Conservation (phyloP, 768 basidiomycete species). For the Clavulina sp. region DNA sequence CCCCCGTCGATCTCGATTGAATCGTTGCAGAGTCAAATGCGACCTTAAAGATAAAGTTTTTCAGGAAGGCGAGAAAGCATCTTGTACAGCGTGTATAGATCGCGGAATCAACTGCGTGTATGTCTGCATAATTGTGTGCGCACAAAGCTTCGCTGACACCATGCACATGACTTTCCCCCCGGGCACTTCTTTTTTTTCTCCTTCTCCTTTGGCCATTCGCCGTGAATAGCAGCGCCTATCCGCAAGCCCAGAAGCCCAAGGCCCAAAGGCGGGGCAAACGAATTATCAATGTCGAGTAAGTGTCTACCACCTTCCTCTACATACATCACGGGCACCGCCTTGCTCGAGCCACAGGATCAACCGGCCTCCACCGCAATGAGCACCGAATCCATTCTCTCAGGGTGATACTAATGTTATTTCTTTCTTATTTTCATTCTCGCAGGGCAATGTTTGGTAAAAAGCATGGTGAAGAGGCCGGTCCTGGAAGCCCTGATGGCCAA, state of each 20-base stretch:
- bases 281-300: background rate
- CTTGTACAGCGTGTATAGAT: slow-evolving; percentile 82
- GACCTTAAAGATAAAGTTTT: slow-evolving; percentile 73
- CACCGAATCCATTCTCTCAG: background rate
- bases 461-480: background rate
- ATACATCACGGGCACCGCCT: too few species aligned
- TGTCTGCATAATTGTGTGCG: slow-evolving; percentile 19
- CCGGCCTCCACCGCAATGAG: too few species aligned
- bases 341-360: too few species aligned
- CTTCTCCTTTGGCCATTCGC: background rate
- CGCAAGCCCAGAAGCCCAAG: background rate
- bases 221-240: background rate
- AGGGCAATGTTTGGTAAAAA: too few species aligned
- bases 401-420: too few species aligned
- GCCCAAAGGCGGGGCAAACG: background rate
- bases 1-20: background rate
- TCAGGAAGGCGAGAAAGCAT: slow-evolving; percentile 27
- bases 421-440: too few species aligned
- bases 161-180: background rate
- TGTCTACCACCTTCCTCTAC: background rate
- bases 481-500: background rate
- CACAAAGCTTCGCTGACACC: background rate
- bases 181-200: background rate
- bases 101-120: slow-evolving; percentile 88
- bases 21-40: slow-evolving; percentile 55